A percentile compares a stretch with the other conserved stretches of the same genome.
Conservation (phyloP, 306 rosid species). For the Cicer cuneatum region DNA sequence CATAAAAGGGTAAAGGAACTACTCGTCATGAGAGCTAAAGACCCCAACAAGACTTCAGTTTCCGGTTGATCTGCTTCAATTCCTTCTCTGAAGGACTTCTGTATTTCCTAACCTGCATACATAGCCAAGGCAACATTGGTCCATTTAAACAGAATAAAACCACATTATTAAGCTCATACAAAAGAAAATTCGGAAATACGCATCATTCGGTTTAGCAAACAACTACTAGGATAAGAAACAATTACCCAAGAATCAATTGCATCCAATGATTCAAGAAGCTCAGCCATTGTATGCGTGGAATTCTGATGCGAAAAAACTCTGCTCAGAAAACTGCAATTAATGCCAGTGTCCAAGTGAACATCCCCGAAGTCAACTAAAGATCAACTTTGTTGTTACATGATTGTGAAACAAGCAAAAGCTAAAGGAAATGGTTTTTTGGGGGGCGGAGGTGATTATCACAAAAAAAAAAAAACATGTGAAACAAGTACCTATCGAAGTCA, state of each 20-base stretch:
- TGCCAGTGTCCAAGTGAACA: constrained; percentile 37
- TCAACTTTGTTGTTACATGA: constrained; percentile 16
- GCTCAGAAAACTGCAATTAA: constrained; percentile 63
- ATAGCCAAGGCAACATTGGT: constrained; percentile 45
- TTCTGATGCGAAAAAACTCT: constrained; percentile 64
- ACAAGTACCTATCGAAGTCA: constrained; percentile 71
- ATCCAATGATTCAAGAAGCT: constrained; percentile 66
- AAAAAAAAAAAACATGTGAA: constrained; percentile 37
- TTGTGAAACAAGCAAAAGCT: constrained; percentile 5
- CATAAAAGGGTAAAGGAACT: constrained; percentile 48
- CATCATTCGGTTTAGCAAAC: constrained; percentile 30
- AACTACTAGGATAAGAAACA: constrained; percentile 37
- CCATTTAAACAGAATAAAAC: constrained; percentile 44
- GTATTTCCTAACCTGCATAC: constrained; percentile 63
- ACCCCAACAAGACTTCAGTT: constrained; percentile 94
- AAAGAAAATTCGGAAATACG: constrained; percentile 31
- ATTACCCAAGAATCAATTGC: constrained; percentile 80
- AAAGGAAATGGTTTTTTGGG: background rate
- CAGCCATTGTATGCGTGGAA: constrained; percentile 59
- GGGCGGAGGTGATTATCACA: background rate
- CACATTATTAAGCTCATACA: constrained; percentile 27
- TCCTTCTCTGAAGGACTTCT: constrained; percentile 83
- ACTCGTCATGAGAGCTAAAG: constrained; percentile 80
- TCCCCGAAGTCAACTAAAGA: constrained; percentile 22
- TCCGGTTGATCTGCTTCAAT: constrained; percentile 81